phyloP scores from a whole-genome alignment of 495 filamentous ascomycete species.

The Penicillium taxi region DNA sequence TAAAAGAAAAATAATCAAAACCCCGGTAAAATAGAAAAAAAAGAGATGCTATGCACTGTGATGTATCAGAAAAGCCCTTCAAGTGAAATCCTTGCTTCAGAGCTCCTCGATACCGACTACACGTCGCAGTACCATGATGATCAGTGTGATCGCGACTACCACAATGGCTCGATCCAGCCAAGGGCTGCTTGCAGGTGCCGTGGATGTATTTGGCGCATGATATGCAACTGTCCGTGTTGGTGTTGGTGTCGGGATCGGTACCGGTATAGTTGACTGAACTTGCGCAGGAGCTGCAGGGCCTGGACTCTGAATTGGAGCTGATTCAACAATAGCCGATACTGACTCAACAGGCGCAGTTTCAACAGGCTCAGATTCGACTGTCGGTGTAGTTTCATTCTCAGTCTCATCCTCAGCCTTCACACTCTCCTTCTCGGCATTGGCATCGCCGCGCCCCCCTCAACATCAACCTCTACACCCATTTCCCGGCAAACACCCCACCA shows the following conservation, averaged over 20 bases:
- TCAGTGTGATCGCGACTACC: slow-evolving; percentile 41
- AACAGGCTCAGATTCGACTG: not conserved
- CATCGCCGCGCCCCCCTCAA: slow-evolving; percentile 13
- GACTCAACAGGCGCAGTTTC: slow-evolving; percentile 1
- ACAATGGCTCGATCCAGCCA: slow-evolving; percentile 53
- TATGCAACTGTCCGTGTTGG: not conserved
- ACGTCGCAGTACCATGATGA: slow-evolving; percentile 39
- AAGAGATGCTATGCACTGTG: no score
- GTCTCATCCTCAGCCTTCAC: slow-evolving; percentile 28
- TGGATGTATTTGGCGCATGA: not conserved
- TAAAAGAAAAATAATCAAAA: no score
- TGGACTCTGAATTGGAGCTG: no score
- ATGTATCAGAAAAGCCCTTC: slow-evolving; percentile 1
- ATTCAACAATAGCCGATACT: no score
- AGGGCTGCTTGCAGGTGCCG: slow-evolving; percentile 21
- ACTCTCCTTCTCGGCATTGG: slow-evolving; percentile 24
- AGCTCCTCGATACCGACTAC: slow-evolving; percentile 24
- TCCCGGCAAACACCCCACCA: slow-evolving; percentile 51
- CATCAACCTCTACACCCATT: slow-evolving; percentile 39
- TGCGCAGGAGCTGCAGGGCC: no score
- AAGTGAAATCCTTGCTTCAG: slow-evolving; percentile 1
- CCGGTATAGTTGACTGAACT: no score
- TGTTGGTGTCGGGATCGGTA: not conserved
- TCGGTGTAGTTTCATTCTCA: not conserved
- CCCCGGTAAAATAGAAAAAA: not conserved